Evolutionary conservation across 805 yeast species (phyloP), one percentile per base, ranked within the genome.

Genomic region (Dipodascopsis tothii): DNA sequence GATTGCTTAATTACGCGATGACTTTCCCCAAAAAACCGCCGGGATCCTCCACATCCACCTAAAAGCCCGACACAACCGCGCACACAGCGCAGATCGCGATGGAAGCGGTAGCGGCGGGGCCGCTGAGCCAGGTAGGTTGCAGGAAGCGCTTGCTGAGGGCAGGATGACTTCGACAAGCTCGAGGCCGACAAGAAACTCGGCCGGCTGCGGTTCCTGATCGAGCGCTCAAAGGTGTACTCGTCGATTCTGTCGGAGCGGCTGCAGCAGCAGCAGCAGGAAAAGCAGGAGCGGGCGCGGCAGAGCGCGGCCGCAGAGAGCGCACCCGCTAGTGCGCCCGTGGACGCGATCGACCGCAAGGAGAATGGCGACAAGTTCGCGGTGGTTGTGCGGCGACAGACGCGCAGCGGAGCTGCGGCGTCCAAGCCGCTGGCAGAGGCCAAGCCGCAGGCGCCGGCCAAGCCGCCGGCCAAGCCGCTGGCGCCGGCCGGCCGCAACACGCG

Each of bases 201-300:
- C 42, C 72, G 85, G 43, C 66, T 90, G 42, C 75, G 84, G 45
- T 78, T 77, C 30, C 69, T 90, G 50, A 86, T 90, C n/a, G 81
- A 83, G 56, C 81, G 84, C 58, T 84, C 96, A 16, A 88, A 86
- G 59, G 75, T 88, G 1, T 90, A 85, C 63, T 82, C 96, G 1
- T 76, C 80, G 49, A 85, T 90, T 52, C 84, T 90, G 34, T 78
- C 94, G 2, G 88, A 86, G 40, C 80, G 88, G 7, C 71, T 90
- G 35, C 35, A 28, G 27, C 50, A 49, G 35, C 51, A 49, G 39
- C 54, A 50, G 37, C 18, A 45, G 5, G 49, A 37, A 3, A 41
- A 48, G 23, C 51, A 21, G 58, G 73, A 61, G 58, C 45, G 58
- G 51, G n/a, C n/a, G n/a, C n/a, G n/a, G n/a, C n/a, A n/a, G n/a